Evolutionary conservation across 345 rosid species (phyloP), one percentile per base, ranked within the genome.

Genomic region (Eucalyptus lansdowneana): DNA sequence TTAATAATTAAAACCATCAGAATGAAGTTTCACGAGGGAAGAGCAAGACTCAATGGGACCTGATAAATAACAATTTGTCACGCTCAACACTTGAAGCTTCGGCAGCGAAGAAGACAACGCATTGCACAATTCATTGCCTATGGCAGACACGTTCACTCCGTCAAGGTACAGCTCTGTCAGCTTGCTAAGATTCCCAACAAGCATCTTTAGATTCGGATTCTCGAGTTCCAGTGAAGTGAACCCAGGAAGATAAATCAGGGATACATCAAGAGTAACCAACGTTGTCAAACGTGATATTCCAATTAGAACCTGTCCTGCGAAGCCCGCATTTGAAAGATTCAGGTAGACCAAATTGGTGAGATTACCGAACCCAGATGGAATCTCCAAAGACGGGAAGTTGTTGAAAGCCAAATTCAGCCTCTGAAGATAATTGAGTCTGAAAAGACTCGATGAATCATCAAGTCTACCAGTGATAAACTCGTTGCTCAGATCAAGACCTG

Each of bases 251-350:
- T 14, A 4, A 50, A 5, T 0, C 51, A 14, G 0, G 25, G 44
- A 42, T 42, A 92, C 54, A 85, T 92, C 95, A 14, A 94, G 95
- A 51, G 89, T n/a, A 16, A 87, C 90, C 91, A 94, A 86, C 50
- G 80, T 89, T 25, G 89, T 62, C 89, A 90, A 19, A 6, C 14
- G 7, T 7, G 93, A 94, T 76, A 95, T 87, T 31, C 80, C 89
- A 54, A 21, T 5, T 2, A 94, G 95, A 87, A 95, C 87, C 69
- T 93, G 94, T 4, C 93, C 94, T 4, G 9, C 14, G 27, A 93
- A 91, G 16, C 94, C 94, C 24, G 94, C 90, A 80, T 86, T 87
- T 3, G 95, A 95, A 76, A 94, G 86, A 86, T 94, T 94, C 14
- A 94, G 83, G 81, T 91, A n/a, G 5, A 13, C 29, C 88, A 95